These are phyloP conservation scores for Saccharomyces hybrid DNA, from an alignment of 1,139 yeast genomes.

Conservation along the genomic window DNA sequence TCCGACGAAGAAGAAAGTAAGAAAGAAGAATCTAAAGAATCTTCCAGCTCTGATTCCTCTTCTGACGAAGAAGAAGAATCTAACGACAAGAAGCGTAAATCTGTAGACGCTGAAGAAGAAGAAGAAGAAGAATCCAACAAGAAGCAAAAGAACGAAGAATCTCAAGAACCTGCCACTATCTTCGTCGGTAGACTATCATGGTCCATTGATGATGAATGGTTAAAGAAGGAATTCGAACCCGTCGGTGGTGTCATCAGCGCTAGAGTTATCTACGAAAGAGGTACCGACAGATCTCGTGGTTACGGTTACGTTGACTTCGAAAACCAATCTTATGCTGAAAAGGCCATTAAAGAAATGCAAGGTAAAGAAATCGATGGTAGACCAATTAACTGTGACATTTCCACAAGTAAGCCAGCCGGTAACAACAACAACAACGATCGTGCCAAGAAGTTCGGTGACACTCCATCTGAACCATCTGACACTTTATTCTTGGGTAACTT, in stretches of 20 bases:
- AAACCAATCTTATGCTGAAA: conserved; percentile 66
- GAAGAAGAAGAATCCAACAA: conserved; percentile 31
- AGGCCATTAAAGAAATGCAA: conserved; percentile 76
- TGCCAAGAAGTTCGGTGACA: conserved; percentile 84
- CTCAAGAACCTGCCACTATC: conserved; percentile 66
- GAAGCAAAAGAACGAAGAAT: conserved; percentile 37
- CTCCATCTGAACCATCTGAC: conserved; percentile 85
- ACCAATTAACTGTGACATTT: conserved; percentile 87
- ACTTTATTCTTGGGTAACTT: conserved; percentile 93
- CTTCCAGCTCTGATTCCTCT: conserved; percentile 26
- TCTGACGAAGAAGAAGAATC: conserved; percentile 19
- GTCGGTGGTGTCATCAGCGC: conserved; percentile 78
- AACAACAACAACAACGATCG: conserved; percentile 7
- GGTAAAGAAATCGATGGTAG: conserved; percentile 96
- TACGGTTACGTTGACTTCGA: conserved; percentile 97
- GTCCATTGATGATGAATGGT: conserved; percentile 78
- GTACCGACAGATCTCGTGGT: conserved; percentile 90
- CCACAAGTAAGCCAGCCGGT: conserved; percentile 69
- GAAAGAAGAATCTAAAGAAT: too few relatives aligned
- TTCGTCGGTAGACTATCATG: conserved; percentile 97
- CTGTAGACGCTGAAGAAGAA: conserved; percentile 28
- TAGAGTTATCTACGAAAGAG: conserved; percentile 90
- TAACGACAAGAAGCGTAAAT: conserved; percentile 34
- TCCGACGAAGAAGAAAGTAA: conserved; percentile 7
- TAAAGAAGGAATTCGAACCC: conserved; percentile 40